Conservation (phyloP, 768 basidiomycete genomes). For the Leccinum disarticulatum region DNA sequence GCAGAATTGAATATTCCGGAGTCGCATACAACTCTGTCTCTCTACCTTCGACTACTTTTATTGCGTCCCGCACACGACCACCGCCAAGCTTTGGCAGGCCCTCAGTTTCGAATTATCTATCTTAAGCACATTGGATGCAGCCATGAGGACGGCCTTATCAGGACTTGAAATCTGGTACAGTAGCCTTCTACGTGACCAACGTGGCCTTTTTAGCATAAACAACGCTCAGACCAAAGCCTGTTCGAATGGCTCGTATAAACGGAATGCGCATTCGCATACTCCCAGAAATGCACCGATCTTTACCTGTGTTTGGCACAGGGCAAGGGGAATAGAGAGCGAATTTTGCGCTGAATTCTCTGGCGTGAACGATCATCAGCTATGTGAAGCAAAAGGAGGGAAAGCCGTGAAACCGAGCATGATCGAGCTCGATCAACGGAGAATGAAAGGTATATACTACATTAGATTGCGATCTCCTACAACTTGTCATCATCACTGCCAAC, state of each 20-base stretch:
- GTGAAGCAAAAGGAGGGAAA: too few relatives aligned
- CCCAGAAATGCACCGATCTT: slow-evolving; percentile 83
- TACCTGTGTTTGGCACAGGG: slow-evolving; percentile 76
- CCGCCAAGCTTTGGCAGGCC: neutral
- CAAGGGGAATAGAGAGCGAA: slow-evolving; percentile 82
- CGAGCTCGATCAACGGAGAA: neutral
- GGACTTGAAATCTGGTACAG: slow-evolving; percentile 48
- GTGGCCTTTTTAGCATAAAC: too few relatives aligned
- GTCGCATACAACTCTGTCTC: neutral
- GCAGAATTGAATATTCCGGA: too few relatives aligned
- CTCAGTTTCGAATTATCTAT: slow-evolving; percentile 46
- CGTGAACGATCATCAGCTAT: slow-evolving; percentile 40
- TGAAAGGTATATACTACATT: neutral
- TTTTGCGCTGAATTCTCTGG: slow-evolving; percentile 62
- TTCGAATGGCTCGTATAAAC: slow-evolving; percentile 9
- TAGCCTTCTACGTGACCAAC: slow-evolving; percentile 23
- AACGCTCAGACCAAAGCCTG: slow-evolving; percentile 60
- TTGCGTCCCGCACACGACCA: neutral
- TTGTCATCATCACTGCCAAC: neutral
- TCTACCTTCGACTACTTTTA: neutral
- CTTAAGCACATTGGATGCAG: slow-evolving; percentile 54
- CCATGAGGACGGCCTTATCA: slow-evolving; percentile 76
- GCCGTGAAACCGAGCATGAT: too few relatives aligned
- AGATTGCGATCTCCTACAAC: neutral
- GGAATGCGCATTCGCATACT: slow-evolving; percentile 32